A percentile compares a stretch with the other conserved stretches of the same genome.
Conservation (phyloP, 306 rosid genomes). For the Adenanthera pavonina region DNA sequence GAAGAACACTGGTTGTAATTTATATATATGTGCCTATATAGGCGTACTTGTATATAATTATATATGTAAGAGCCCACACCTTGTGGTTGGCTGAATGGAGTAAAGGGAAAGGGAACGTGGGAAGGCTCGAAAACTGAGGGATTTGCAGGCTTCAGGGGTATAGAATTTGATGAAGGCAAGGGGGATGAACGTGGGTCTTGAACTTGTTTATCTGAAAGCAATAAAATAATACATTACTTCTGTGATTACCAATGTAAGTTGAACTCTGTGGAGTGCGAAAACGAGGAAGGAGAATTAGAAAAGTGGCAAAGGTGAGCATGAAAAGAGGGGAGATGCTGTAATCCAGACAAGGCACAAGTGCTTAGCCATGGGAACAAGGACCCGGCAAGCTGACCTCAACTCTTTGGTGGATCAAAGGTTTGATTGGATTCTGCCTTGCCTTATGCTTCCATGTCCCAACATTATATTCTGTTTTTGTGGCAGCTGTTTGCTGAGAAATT, state of each 20-base stretch:
- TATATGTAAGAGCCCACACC: neutral
- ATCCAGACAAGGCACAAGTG: slow-evolving; percentile 65
- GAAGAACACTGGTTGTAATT: slow-evolving; percentile 9
- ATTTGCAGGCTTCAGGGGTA: slow-evolving; percentile 52
- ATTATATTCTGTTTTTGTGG: slow-evolving; percentile 33
- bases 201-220: slow-evolving; percentile 26
- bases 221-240: slow-evolving; percentile 31
- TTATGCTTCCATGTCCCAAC: slow-evolving; percentile 41
- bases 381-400: slow-evolving; percentile 50
- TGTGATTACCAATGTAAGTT: slow-evolving; percentile 37
- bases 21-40: slow-evolving; percentile 9
- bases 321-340: slow-evolving; percentile 62
- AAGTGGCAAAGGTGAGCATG: slow-evolving; percentile 70
- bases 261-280: slow-evolving; percentile 38
- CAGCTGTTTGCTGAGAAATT: slow-evolving; percentile 36
- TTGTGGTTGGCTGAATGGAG: slow-evolving; percentile 42
- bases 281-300: slow-evolving; percentile 46
- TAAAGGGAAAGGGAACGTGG: slow-evolving; percentile 64
- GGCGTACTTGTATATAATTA: neutral
- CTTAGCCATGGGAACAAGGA: slow-evolving; percentile 56
- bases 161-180: slow-evolving; percentile 44
- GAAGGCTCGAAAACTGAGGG: slow-evolving; percentile 73
- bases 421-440: slow-evolving; percentile 48
- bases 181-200: slow-evolving; percentile 67
- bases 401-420: slow-evolving; percentile 45